Percentiles rank a stretch among this genome's conserved stretches.
Evolutionary conservation across 2,329 filamentous ascomycete species (phyloP).

Genomic region (Penicillium crustosum): DNA sequence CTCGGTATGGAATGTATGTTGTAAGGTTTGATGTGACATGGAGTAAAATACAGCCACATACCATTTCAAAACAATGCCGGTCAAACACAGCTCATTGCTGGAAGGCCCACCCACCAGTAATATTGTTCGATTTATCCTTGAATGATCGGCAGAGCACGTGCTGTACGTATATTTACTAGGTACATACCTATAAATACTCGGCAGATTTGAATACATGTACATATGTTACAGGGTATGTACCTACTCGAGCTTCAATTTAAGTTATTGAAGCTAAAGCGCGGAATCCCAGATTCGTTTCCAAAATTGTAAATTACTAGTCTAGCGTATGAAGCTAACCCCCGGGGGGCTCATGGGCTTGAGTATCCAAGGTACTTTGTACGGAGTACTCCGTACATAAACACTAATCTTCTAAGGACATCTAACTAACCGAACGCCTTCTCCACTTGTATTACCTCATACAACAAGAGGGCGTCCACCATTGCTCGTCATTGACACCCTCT

Average conservation of each 20-base stretch:
- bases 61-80: background rate
- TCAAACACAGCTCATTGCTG: slow-evolving; percentile 18
- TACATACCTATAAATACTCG: no score
- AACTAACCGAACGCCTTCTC: background rate
- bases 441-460: background rate
- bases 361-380: background rate
- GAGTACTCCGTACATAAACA: background rate
- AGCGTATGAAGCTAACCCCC: background rate
- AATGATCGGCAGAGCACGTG: slow-evolving; percentile 8
- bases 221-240: background rate
- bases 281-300: background rate
- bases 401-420: background rate
- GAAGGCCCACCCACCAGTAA: slow-evolving; percentile 22
- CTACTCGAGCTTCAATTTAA: background rate
- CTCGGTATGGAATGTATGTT: background rate
- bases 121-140: background rate
- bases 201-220: slow-evolving; percentile 1
- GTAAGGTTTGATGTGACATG: background rate
- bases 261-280: slow-evolving; percentile 3
- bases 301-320: background rate
- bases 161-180: background rate
- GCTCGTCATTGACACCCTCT: background rate
- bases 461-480: background rate
- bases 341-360: background rate
- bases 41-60: background rate